Base-by-base conservation (phyloP, 352 stramenopile genomes). In the Globisporangium abappressorium region DNA sequence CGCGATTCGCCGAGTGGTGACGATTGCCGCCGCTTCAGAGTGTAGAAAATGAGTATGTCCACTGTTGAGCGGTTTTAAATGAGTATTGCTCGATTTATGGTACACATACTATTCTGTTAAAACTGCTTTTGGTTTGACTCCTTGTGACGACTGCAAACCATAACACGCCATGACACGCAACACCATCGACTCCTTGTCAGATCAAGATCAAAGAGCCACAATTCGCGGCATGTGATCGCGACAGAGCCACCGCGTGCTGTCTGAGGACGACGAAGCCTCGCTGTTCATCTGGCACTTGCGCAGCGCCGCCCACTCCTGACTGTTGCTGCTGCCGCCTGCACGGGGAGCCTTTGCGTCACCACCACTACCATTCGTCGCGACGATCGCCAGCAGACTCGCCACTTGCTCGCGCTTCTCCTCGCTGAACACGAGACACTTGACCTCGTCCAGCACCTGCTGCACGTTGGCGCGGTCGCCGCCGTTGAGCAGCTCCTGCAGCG, bases 361-460 rank as follows among this genome's bases (percentile, higher is more conserved):
- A 53, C 47, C 9, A 53, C 47, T 36, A 2, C 49, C 51, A 0
- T 55, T 75, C 20, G 73, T 70, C 22, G n/a, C 57, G 30, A 80
- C 70, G 30, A 85, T 81, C 18, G 89, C 74, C 38, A 92, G 69
- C 53, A 92, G 60, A 58, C 77, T 87, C 7, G 78, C 72, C 41
- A 90, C 78, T 58, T 89, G 78, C 34, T 85, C 76, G 28, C 84
- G 80, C 59, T 90, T 89, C 62, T 88, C 84, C 28, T 82, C 62
- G 33, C 75, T 84, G 49, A 92, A 92, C 33, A 79, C 69, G n/a
- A 89, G 70, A 5, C 64, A 67, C 15, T 78, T 82, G 57, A 89
- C 67, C 55, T 89, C 72, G 49, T 88, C 76, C 9, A 90, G 70
- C 60, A 90, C 81, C 57, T 85, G 69, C 30, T 76, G 73, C 0